A percentile compares a stretch with the other conserved stretches of the same genome.
Evolutionary conservation across 2,329 filamentous ascomycete species (phyloP).

Genomic region (Apiospora malaysiana): DNA sequence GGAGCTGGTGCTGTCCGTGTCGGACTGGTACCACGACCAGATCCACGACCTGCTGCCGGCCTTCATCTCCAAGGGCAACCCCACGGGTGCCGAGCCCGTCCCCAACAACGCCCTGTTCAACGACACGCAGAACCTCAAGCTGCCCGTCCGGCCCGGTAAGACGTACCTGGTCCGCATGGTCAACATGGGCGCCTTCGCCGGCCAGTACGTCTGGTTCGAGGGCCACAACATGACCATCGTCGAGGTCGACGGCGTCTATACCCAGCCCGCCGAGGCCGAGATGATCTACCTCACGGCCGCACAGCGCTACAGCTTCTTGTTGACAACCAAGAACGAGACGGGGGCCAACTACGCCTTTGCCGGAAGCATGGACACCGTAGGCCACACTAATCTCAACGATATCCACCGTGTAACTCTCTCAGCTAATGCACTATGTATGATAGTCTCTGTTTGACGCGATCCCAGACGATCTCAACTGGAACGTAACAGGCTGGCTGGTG

Average conservation of each 20-base stretch:
- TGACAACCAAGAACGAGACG: slow-evolving; percentile 68
- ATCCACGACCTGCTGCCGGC: slow-evolving; percentile 52
- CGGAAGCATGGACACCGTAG: slow-evolving; percentile 71
- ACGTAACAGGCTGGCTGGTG: slow-evolving; percentile 69
- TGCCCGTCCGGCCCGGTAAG: slow-evolving; percentile 68
- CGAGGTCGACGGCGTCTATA: slow-evolving; percentile 76
- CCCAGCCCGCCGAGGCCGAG: slow-evolving; percentile 62
- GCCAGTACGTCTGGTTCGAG: slow-evolving; percentile 71
- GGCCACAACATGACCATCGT: slow-evolving; percentile 72
- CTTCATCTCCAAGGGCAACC: slow-evolving; percentile 61
- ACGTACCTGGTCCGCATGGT: slow-evolving; percentile 77
- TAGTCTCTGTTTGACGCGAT: slow-evolving; percentile 71
- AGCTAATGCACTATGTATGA: slow-evolving; percentile 34
- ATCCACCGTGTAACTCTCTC: not conserved
- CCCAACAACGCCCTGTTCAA: slow-evolving; percentile 75
- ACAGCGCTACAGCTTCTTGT: slow-evolving; percentile 68
- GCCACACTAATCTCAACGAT: slow-evolving; percentile 30
- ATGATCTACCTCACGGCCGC: slow-evolving; percentile 72
- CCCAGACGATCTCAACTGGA: slow-evolving; percentile 71
- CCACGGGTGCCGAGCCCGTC: slow-evolving; percentile 67
- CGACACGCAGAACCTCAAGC: slow-evolving; percentile 65
- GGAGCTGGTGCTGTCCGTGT: slow-evolving; percentile 68
- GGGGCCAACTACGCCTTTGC: slow-evolving; percentile 70
- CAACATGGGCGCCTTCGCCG: slow-evolving; percentile 75
- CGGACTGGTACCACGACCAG: slow-evolving; percentile 73